Evolutionary conservation across 2,329 filamentous ascomycete species (phyloP), one percentile per base, ranked within the genome.

Genomic region (Byssoonygena ceratinophila): DNA sequence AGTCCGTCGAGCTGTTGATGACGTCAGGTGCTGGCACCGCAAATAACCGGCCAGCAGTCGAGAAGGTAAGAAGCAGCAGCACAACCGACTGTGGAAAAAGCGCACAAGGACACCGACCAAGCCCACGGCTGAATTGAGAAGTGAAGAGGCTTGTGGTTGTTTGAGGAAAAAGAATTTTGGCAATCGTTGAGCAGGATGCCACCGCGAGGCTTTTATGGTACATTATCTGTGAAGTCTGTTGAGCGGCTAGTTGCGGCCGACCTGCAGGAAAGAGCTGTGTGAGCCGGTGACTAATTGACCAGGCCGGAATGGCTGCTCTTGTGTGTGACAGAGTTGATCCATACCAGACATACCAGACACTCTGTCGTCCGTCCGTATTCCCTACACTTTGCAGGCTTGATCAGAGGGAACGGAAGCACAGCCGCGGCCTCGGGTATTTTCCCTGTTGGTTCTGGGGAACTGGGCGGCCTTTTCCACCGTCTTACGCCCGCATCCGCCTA

Each of bases 11-110:
- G 27, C 18, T 25, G 22, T 16, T 36, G 32, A 37, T 55, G 53
- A 55, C 53, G 53, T 55, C 53, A 55, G 36, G 31, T 8, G 23
- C 14, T 11, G 22, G 53, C 7, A 40, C 53, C 53, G 53, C 20
- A 16, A 32, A 45, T 54, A 54, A 43, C 53, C 53, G 53, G 14
- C 9, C 8, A 20, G 31, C 3, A 23, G 45, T n/a, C 22, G n/a
- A 27, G 31, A 32, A 18, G 36, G 31, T 27, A 18, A 32, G n/a
- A 40, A 27, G 29, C 29, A 44, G 37, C 22, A 44, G 18, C 18
- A 18, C 16, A 29, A 40, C 6, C 40, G 45, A 16, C 18, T 32
- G 37, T 16, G n/a, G 12, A 11, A 22, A 20, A 25, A 46, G 39
- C n/a, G 18, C 12, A 29, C 25, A 34, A 45, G 12, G 20, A 44